Percentiles rank a stretch among this genome's conserved stretches.
phyloP scores from a whole-genome alignment of 2,329 filamentous ascomycete genomes.

The Sphaerulina populicola region DNA sequence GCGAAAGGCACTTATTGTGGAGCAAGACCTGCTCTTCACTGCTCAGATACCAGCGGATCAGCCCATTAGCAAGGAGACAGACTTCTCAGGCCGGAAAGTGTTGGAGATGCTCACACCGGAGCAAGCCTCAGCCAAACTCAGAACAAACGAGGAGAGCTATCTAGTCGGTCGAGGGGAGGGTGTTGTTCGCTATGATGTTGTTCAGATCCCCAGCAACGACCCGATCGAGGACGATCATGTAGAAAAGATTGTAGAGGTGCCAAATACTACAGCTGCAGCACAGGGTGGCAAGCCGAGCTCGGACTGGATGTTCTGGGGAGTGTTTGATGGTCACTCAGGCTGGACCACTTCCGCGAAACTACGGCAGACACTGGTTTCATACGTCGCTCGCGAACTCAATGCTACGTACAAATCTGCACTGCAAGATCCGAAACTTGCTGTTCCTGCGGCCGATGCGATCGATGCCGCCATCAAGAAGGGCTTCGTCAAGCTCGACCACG shows the following conservation, averaged over 20 bases:
- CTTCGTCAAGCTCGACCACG: constrained; percentile 79
- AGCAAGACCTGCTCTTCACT: constrained; percentile 82
- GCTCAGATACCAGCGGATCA: constrained; percentile 76
- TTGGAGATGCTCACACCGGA: constrained; percentile 95
- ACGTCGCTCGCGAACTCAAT: constrained; percentile 87
- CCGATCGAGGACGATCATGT: constrained; percentile 98
- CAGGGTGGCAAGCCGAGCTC: constrained; percentile 51
- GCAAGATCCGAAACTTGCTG: constrained; percentile 47
- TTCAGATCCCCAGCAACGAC: constrained; percentile 90
- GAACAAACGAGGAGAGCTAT: constrained; percentile 86
- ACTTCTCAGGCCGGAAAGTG: constrained; percentile 74
- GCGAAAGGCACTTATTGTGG: constrained; percentile 68
- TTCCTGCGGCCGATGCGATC: constrained; percentile 69
- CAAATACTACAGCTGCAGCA: constrained; percentile 50
- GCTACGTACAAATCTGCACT: constrained; percentile 73
- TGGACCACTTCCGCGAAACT: constrained; percentile 98
- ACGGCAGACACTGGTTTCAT: constrained; percentile 82
- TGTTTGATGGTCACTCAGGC: constrained; percentile 95
- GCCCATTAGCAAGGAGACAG: constrained; percentile 78
- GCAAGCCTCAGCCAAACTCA: constrained; percentile 81
- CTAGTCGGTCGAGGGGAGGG: constrained; percentile 80
- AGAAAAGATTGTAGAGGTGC: constrained; percentile 93
- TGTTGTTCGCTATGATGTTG: constrained; percentile 87
- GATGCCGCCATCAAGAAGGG: constrained; percentile 87
- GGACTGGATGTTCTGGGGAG: constrained; percentile 99